Base-by-base conservation (phyloP, 495 filamentous ascomycete species). In the Daldinia vernicosa region DNA sequence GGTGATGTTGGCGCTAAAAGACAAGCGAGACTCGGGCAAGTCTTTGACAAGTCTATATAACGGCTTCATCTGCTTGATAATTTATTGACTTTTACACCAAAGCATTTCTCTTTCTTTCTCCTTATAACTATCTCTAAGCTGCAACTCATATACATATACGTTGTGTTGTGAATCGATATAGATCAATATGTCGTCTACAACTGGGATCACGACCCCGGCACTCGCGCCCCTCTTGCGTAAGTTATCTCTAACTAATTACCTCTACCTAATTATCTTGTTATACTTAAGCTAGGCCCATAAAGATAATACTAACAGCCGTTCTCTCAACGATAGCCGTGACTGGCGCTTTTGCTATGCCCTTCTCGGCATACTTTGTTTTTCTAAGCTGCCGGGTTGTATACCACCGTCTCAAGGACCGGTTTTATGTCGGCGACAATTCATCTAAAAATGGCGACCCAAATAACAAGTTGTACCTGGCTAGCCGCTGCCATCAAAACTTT, bases 291-390 rank as follows among this genome's bases (percentile, higher is more conserved):
- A 3, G 11, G 28, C 17, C 22, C 9, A 59, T 14, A 56, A 30
- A 32, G 3, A 66, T 15, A 17, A 17, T 39, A 30, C 56, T 57
- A 51, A 71, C 32, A 32, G 15, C 37, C 60, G 35, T 61, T 22
- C 12, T 35, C 40, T 47, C 19, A 3, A 28, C 15, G 5, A 61
- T 62, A 82, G 80, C 83, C 14, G 75, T 84, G 17, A 82, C 78
- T n/a, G 82, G 80, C 72, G 76, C 77, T 51, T 85, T 80, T 71
- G 76, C 79, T 45, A 66, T 81, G 3, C 83, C 83, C 17, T 84
- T 84, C 72, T 78, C 80, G 12, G 80, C 80, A 8, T 84, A 84
- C 61, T 78, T 82, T 51, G 28, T 74, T 50, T 74, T 83, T 60
- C 77, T 85, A 17, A 76, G 76, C 64, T 75, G 73, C 60, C 79